A percentile compares a stretch with the other conserved stretches of the same genome.
Evolutionary conservation across 345 rosid species (phyloP).

Genomic region (Adansonia digitata): DNA sequence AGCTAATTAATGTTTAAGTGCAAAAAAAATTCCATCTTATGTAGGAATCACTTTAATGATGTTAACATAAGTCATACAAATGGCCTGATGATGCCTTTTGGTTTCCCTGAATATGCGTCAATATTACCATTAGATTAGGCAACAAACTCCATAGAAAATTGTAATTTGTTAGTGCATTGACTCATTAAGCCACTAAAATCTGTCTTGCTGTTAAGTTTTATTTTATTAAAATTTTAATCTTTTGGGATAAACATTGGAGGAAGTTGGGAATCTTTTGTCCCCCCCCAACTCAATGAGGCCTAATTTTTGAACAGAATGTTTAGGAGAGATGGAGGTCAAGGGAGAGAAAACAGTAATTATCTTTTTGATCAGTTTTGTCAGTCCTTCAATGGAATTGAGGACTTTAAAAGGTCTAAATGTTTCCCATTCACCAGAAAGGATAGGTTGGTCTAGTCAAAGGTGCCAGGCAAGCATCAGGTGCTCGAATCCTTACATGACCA

Average conservation of each 20-base stretch:
- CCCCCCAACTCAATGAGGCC: too few species aligned
- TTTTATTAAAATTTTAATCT: background rate
- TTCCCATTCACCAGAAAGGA: background rate
- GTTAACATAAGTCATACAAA: too few species aligned
- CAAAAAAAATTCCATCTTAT: slow-evolving; percentile 1
- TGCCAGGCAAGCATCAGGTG: background rate
- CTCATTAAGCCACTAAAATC: background rate
- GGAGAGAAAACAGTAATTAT: background rate
- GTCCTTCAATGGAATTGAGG: background rate
- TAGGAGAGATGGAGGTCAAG: background rate
- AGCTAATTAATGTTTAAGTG: background rate
- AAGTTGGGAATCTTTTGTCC: background rate
- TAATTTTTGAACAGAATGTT: background rate
- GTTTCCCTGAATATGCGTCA: background rate
- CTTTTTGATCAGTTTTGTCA: background rate
- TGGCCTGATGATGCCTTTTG: background rate
- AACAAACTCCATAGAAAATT: background rate
- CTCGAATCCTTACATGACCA: background rate
- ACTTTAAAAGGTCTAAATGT: background rate
- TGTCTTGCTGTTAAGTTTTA: background rate
- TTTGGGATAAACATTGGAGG: background rate
- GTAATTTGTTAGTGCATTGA: background rate
- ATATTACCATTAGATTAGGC: background rate
- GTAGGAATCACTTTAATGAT: background rate
- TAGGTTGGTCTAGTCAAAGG: background rate